These are phyloP conservation scores for Melanomma pulvis-pyrius DNA, from an alignment of 495 filamentous ascomycete genomes.

Conservation along the genomic window DNA sequence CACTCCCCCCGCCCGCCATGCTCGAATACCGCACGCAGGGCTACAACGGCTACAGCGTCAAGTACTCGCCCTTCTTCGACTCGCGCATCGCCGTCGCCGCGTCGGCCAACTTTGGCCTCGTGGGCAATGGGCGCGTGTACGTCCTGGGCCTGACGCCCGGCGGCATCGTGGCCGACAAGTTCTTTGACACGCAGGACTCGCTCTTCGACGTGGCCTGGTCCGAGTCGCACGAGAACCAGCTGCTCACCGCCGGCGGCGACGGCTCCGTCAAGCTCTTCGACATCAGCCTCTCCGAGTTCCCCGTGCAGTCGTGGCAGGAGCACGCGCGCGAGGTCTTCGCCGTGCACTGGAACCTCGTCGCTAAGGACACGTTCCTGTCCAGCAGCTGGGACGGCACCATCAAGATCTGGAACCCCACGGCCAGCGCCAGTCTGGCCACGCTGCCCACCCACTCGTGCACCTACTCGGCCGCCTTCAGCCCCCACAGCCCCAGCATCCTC, in stretches of 20 bases:
- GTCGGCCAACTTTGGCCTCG: slow-evolving; percentile 90
- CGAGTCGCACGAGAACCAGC: slow-evolving; percentile 91
- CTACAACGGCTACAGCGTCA: slow-evolving; percentile 91
- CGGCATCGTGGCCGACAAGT: slow-evolving; percentile 82
- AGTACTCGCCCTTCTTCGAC: slow-evolving; percentile 98
- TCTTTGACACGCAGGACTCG: slow-evolving; percentile 95
- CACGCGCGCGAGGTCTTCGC: slow-evolving; percentile 90
- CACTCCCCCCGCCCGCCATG: too few relatives aligned
- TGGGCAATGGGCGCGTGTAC: slow-evolving; percentile 90
- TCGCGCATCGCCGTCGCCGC: slow-evolving; percentile 84
- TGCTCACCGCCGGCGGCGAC: slow-evolving; percentile 84
- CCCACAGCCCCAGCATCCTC: slow-evolving; percentile 75
- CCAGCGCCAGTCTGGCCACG: slow-evolving; percentile 71
- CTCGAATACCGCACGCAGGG: slow-evolving; percentile 90
- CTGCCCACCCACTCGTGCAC: slow-evolving; percentile 89
- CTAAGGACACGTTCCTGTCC: slow-evolving; percentile 87
- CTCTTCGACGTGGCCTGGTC: slow-evolving; percentile 94
- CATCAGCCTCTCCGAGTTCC: slow-evolving; percentile 72
- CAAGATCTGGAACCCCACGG: slow-evolving; percentile 84
- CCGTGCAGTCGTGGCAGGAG: slow-evolving; percentile 85
- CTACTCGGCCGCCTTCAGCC: slow-evolving; percentile 81
- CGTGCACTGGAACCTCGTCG: slow-evolving; percentile 85
- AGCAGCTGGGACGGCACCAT: slow-evolving; percentile 93
- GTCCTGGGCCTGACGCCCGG: slow-evolving; percentile 76
- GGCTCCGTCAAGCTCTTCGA: slow-evolving; percentile 95